Percentiles rank a stretch among this genome's conserved stretches.
Conservation (phyloP, 2,329 filamentous ascomycete genomes). For the Westerdykella aurantiaca region DNA sequence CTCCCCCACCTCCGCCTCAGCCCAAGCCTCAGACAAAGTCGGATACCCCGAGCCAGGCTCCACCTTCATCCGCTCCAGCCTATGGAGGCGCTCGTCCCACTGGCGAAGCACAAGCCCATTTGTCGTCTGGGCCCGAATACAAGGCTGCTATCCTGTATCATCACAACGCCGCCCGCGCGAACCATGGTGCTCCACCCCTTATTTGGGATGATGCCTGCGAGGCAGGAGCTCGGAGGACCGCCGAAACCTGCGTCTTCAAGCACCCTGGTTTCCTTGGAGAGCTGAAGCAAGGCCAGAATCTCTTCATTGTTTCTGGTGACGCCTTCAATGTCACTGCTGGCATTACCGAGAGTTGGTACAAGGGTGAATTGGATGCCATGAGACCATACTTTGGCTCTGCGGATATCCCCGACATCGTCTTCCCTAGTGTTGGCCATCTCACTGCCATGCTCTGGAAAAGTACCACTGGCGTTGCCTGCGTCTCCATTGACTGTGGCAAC, state of each 20-base stretch:
- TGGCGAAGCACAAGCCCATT: constrained; percentile 21
- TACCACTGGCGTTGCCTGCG: constrained; percentile 35
- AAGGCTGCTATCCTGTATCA: constrained; percentile 49
- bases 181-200: constrained; percentile 66
- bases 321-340: constrained; percentile 56
- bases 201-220: constrained; percentile 61
- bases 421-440: constrained; percentile 32
- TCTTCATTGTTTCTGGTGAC: constrained; percentile 61
- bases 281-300: constrained; percentile 82
- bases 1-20: not conserved
- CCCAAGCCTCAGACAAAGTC: constrained; percentile 1
- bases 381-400: constrained; percentile 53
- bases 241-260: constrained; percentile 67
- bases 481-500: constrained; percentile 25
- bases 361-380: constrained; percentile 62
- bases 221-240: constrained; percentile 57
- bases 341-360: constrained; percentile 84
- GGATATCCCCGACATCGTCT: constrained; percentile 45
- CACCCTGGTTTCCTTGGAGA: constrained; percentile 47
- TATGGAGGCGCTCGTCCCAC: constrained; percentile 1
- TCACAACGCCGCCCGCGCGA: constrained; percentile 82
- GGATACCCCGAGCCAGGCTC: not conserved
- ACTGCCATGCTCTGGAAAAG: constrained; percentile 37
- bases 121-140: constrained; percentile 24
- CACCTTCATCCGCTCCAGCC: not conserved